phyloP scores from a whole-genome alignment of 345 rosid genomes.

The Anastatica hierochuntica region DNA sequence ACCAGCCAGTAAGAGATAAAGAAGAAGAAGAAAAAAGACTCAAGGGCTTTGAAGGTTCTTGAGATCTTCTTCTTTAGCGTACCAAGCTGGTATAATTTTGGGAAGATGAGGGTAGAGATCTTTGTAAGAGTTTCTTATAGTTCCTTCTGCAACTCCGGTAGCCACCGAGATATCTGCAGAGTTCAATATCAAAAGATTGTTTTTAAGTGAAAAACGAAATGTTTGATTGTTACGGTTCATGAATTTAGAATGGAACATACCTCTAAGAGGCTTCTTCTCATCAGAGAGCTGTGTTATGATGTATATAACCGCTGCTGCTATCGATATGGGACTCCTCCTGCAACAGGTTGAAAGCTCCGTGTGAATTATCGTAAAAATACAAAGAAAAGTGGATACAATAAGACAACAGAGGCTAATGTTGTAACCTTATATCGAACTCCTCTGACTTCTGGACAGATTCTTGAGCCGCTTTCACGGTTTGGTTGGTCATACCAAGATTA shows the following conservation, averaged over 20 bases:
- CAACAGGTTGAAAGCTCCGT: too few species aligned
- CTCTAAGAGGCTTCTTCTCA: conserved; percentile 85
- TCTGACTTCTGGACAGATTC: conserved; percentile 93
- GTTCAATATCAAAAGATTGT: not conserved
- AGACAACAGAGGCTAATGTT: too few species aligned
- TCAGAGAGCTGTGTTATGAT: conserved; percentile 93
- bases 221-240: too few species aligned
- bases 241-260: conserved; percentile 40
- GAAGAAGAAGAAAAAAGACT: conserved; percentile 7
- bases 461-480: conserved; percentile 93
- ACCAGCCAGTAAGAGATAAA: too few species aligned
- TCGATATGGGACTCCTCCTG: conserved; percentile 99
- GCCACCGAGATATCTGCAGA: conserved; percentile 76
- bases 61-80: conserved; percentile 90
- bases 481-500: conserved; percentile 87
- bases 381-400: too few species aligned
- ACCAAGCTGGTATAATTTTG: conserved; percentile 87
- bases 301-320: conserved; percentile 93
- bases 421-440: conserved; percentile 92
- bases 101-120: conserved; percentile 80
- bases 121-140: conserved; percentile 91
- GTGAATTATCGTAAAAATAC: too few species aligned
- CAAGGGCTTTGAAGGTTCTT: conserved; percentile 75
- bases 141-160: conserved; percentile 98
- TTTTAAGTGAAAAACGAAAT: too few species aligned